Base-by-base conservation (phyloP, 192 early-diverging fungal species). In the Spizellomyces punctatus region DNA sequence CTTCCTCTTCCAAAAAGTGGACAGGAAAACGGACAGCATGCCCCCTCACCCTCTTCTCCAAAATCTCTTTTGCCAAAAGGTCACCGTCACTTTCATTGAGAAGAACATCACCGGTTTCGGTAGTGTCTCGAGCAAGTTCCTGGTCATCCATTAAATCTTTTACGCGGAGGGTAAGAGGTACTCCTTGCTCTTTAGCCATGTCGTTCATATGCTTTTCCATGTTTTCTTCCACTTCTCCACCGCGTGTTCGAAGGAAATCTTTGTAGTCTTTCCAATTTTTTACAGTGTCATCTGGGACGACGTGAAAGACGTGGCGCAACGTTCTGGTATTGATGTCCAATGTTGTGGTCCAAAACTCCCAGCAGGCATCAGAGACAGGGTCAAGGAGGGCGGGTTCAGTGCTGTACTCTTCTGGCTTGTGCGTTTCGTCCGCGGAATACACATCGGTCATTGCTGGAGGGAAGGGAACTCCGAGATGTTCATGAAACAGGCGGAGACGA, bases 241-340 rank as follows among this genome's bases (percentile, higher is more conserved):
- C 73, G 41, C 66, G 43, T 7, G 46, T 27, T 47, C 67, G 3
- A 10, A 71, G 44, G 48, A 78, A 78, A 12, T 54, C 46, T 14
- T 76, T 41, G 67, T 76, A 76, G 42, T 76, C 41, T 12, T 64
- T 48, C 82, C 88, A 91, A 43, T 69, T 89, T 54, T 81, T 79
- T 43, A 91, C 83, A 0, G 91, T 91, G 58, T 95, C 89, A 66
- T 96, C 93, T 14, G 94, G 94, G 17, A 94, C 88, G 75, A 91
- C 92, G 43, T 88, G 88, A 80, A 96, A 96, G 8, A 95, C 89
- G 17, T 91, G 85, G 36, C 94, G 80, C 76, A 92, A 93, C 44
- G 84, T 79, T 19, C 67, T 60, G 19, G 90, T 91, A 79, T 96
- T 96, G 2, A 41, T 74, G 2, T 75, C 77, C 7, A 93, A 91